These are phyloP conservation scores for Chaetomium olivaceum DNA, from an alignment of 2,329 filamentous ascomycete genomes.

Conservation along the genomic window DNA sequence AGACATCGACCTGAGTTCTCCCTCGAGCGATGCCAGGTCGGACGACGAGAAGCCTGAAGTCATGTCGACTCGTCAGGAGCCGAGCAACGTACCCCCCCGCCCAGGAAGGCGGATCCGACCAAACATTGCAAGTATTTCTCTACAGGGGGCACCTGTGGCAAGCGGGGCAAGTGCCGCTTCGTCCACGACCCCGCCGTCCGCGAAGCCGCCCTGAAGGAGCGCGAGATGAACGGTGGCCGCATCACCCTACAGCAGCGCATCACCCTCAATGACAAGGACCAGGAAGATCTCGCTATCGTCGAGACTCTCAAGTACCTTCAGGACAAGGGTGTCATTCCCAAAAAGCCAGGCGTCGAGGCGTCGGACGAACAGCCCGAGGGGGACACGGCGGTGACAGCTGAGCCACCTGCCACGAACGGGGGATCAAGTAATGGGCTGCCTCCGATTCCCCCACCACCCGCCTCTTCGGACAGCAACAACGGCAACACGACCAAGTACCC, in stretches of 20 bases:
- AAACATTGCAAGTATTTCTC: slow-evolving; percentile 72
- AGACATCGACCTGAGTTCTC: slow-evolving; percentile 43
- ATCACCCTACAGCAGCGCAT: slow-evolving; percentile 67
- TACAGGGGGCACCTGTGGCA: slow-evolving; percentile 67
- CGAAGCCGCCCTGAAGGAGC: slow-evolving; percentile 63
- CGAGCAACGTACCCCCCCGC: slow-evolving; percentile 44
- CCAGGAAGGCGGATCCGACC: slow-evolving; percentile 61
- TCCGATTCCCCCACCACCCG: slow-evolving; percentile 40
- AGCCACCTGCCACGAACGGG: slow-evolving; percentile 31
- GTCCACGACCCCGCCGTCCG: slow-evolving; percentile 65
- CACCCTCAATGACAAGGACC: slow-evolving; percentile 66
- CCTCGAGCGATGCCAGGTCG: slow-evolving; percentile 49
- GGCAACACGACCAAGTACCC: slow-evolving; percentile 38
- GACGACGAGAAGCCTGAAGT: slow-evolving; percentile 62
- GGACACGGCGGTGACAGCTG: slow-evolving; percentile 11
- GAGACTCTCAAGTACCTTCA: slow-evolving; percentile 67
- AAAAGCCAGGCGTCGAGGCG: slow-evolving; percentile 32
- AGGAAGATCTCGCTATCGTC: slow-evolving; percentile 66
- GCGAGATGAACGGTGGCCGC: slow-evolving; percentile 64
- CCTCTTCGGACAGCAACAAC: slow-evolving; percentile 32
- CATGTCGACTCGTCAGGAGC: slow-evolving; percentile 51
- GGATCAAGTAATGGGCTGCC: slow-evolving; percentile 35
- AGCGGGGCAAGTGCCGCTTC: slow-evolving; percentile 75
- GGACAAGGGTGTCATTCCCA: slow-evolving; percentile 55
- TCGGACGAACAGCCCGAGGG: slow-evolving; percentile 31